Evolutionary conservation across 345 rosid genomes (phyloP).

Genomic region (Sonneratia caseolaris): DNA sequence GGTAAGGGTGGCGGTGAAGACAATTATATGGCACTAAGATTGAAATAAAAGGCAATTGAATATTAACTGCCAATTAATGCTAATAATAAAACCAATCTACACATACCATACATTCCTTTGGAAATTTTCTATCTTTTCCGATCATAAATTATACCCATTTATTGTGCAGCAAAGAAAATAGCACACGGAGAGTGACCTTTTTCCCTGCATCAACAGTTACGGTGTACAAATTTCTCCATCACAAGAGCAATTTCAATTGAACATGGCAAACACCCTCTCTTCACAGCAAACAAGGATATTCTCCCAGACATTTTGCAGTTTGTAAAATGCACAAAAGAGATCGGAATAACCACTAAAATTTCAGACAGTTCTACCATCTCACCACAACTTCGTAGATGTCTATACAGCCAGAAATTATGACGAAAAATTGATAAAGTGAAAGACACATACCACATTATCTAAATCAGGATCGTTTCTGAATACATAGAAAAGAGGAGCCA

Average conservation of each 20-base stretch:
- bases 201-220: not conserved
- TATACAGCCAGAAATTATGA: not conserved
- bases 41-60: not conserved
- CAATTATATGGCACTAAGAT: too few species aligned
- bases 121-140: not conserved
- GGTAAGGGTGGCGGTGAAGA: not conserved
- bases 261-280: not conserved
- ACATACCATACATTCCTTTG: not conserved
- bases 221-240: not conserved
- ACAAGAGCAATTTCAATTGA: not conserved
- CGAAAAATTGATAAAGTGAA: conserved; percentile 6
- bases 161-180: not conserved
- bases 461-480: conserved; percentile 72
- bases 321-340: not conserved
- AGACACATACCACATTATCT: conserved; percentile 56
- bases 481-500: conserved; percentile 84
- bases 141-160: not conserved
- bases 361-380: not conserved
- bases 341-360: not conserved
- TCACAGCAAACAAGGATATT: not conserved
- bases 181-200: not conserved
- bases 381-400: not conserved
- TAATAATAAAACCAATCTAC: not conserved
- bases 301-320: not conserved
- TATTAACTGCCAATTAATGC: too few species aligned